Evolutionary conservation across 1,139 yeast species (phyloP), one percentile per base, ranked within the genome.

Genomic region (Yamadazyma aaseri): DNA sequence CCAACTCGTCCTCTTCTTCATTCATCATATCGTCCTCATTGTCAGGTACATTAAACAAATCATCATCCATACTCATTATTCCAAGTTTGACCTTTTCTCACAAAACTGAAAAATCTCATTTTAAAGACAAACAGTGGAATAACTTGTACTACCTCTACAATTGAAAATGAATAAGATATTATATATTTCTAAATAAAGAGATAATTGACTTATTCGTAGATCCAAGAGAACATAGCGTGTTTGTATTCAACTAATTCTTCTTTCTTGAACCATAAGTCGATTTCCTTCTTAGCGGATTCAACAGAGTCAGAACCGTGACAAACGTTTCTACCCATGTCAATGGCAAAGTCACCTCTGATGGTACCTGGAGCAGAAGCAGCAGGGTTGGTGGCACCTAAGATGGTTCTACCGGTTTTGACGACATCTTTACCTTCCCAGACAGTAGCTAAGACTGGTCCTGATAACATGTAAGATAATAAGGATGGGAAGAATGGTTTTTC

Each of bases 371-470:
- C 92, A 56, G 96, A 86, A 58, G 77, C 81, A 65, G 85, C 79
- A 65, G 99, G 99, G 86, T 94, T 90, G 73, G 98, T 94, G 55
- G 98, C 97, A 73, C 99, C 99, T 60, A 94, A 81, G 65, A 94
- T 82, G 60, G 78, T 83, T 77, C 99, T 86, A 67, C 98, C 98
- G 71, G 86, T 95, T 78, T 89, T 89, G 70, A 94, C 98, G 66
- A 82, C 98, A 63, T 92, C 97, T 79, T 90, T 92, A 73, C 99
- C 99, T 74, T 94, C 97, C 98, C 98, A 94, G 57, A 90, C 97
- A 65, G 96, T 94, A 56, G 98, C 98, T 59, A 92, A 80, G 55
- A 94, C 86, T 65, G 99, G 99, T 56, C 99, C 98, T 49, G 97
- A 87, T 66, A 79, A 77, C 99, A 94, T 92, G 89, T 90, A 90